Base-by-base conservation (phyloP, 2,329 filamentous ascomycete species). In the Colletotrichum aenigma region DNA sequence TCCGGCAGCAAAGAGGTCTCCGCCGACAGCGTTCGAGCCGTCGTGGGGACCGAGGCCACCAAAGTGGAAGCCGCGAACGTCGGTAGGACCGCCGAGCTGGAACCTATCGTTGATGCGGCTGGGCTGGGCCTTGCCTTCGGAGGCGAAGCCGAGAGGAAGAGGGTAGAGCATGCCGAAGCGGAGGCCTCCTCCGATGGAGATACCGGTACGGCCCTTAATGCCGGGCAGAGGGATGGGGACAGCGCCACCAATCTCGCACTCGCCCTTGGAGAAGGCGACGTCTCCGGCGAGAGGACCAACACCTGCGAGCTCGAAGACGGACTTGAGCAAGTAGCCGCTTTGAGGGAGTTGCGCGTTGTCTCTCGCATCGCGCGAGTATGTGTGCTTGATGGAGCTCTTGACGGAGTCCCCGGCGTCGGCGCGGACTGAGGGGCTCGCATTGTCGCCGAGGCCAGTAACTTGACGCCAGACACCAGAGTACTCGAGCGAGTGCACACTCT, bases 91-190 rank as follows among this genome's bases (percentile, higher is more conserved):
- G 58, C 97, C 97, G 36, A 99, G 94, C 81, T 96, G 93, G 87
- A 99, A 99, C 60, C 97, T 95, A 84, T 99, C 97, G 82, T 97
- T 98, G 81, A 98, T 91, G 34, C 95, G 92, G 78, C 95, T 97
- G 6, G 93, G 91, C 28, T 90, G 88, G 1, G 93, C 90, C 24
- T 87, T 86, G 65, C 87, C 87, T 21, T 85, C 81, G 68, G 89
- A 80, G 66, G 89, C 79, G 79, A 89, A 91, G 8, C 92, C 92
- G 9, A 94, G 86, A 3, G 94, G 90, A 18, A 99, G 88, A 2
- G 97, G 97, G 82, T 94, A 98, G 10, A 99, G 88, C 65, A 98
- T 83, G 43, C 97, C 97, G 24, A 94, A 91, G 67, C 96, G 91
- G 71, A 98, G 87, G 16, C 96, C 95, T 18, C 92, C 94, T 5